These are phyloP conservation scores for Alternaria longipes DNA, from an alignment of 2,329 filamentous ascomycete genomes.

Conservation along the genomic window DNA sequence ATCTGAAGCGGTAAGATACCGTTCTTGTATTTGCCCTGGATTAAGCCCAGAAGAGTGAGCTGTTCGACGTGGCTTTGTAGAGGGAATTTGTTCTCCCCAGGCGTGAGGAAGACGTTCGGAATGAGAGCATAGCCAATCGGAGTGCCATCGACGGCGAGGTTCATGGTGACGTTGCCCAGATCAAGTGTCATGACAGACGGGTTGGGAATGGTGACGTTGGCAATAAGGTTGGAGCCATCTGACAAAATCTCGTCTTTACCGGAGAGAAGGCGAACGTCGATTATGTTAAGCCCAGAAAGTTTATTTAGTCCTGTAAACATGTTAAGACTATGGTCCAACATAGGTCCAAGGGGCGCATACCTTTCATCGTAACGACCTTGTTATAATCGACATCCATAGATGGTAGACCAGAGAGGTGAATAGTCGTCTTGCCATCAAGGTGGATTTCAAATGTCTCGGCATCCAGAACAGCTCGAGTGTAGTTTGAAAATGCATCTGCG, in stretches of 20 bases:
- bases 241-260: constrained; percentile 41
- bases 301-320: constrained; percentile 61
- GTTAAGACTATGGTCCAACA: constrained; percentile 8
- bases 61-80: constrained; percentile 66
- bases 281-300: constrained; percentile 64
- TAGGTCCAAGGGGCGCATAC: constrained; percentile 45
- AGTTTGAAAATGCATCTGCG: constrained; percentile 59
- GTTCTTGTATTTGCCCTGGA: constrained; percentile 61
- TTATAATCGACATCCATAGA: constrained; percentile 63
- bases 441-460: constrained; percentile 61
- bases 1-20: constrained; percentile 66
- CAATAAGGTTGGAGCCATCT: constrained; percentile 69
- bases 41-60: constrained; percentile 57
- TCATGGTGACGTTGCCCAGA: constrained; percentile 72
- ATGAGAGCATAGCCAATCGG: constrained; percentile 66
- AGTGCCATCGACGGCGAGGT: constrained; percentile 63
- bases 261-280: constrained; percentile 60
- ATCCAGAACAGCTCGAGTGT: constrained; percentile 59
- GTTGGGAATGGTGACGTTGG: constrained; percentile 69
- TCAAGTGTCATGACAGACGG: constrained; percentile 70
- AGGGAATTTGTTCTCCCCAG: constrained; percentile 65
- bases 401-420: constrained; percentile 63
- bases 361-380: constrained; percentile 65
- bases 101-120: constrained; percentile 65
- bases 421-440: constrained; percentile 61